Evolutionary conservation across 1,139 yeast genomes (phyloP).

Genomic region (Yamadazyma sp.): DNA sequence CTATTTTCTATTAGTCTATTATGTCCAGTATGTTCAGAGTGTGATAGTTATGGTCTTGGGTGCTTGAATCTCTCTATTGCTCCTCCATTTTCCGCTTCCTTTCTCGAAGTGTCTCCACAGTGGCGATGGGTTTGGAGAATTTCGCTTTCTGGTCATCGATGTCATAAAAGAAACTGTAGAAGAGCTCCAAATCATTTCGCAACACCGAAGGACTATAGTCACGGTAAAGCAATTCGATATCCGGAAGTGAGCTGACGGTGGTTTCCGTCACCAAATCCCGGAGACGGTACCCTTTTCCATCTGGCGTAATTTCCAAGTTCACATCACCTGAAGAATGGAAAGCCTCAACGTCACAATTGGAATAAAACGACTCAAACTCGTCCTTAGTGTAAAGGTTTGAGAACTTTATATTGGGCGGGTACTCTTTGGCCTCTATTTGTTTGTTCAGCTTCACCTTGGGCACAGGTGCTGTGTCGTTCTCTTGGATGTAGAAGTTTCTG

Average conservation of each 20-base stretch:
- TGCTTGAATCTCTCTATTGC: too few species aligned
- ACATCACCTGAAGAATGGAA: conserved; percentile 11
- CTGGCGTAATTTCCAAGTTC: conserved; percentile 33
- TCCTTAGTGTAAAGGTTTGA: conserved; percentile 19
- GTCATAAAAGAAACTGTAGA: conserved; percentile 32
- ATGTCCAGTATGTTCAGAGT: too few species aligned
- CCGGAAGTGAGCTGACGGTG: conserved; percentile 23
- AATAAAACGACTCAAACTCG: conserved; percentile 30
- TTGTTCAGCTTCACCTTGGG: conserved; percentile 77
- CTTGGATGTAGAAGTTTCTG: conserved; percentile 79
- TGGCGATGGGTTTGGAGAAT: conserved; percentile 21
- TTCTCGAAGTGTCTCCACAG: conserved; percentile 13
- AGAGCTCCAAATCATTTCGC: conserved; percentile 23
- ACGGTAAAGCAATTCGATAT: conserved; percentile 12
- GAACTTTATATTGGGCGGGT: conserved; percentile 47
- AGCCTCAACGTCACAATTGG: conserved; percentile 21
- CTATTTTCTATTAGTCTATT: too few species aligned
- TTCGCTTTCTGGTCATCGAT: conserved; percentile 26
- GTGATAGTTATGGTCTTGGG: too few species aligned
- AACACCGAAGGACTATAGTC: conserved; percentile 16
- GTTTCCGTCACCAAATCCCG: conserved; percentile 20
- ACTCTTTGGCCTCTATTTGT: conserved; percentile 63
- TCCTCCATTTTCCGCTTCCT: conserved; percentile 1
- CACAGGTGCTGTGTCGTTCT: conserved; percentile 80
- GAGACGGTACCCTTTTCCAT: conserved; percentile 26